Percentiles rank a stretch among this genome's conserved stretches.
Evolutionary conservation across 441 rosid genomes (phyloP).

Genomic region (Croton setiger): DNA sequence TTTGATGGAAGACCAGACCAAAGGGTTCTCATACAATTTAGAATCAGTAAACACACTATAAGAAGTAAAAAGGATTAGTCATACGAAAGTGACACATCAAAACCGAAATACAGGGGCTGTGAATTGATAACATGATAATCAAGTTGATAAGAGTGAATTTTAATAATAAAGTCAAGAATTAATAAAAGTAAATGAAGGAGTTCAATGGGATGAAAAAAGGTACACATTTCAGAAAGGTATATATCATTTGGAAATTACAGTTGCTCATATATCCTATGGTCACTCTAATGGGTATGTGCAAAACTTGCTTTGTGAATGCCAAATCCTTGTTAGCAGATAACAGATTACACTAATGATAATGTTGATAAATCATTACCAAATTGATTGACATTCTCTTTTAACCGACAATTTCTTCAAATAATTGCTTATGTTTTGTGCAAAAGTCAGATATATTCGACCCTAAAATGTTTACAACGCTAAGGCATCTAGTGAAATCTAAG

Average conservation of each 20-base stretch:
- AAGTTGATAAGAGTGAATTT: background rate
- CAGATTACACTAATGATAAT: background rate
- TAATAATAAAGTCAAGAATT: background rate
- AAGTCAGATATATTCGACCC: background rate
- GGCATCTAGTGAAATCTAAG: constrained; percentile 11
- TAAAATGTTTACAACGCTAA: background rate
- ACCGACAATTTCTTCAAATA: background rate
- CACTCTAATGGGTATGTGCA: background rate
- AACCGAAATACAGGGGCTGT: background rate
- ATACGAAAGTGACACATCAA: background rate
- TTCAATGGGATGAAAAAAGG: background rate
- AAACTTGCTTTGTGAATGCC: background rate
- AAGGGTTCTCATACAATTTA: background rate
- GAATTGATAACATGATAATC: background rate
- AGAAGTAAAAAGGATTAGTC: background rate
- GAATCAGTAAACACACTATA: background rate
- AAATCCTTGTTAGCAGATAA: background rate
- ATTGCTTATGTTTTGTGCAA: background rate
- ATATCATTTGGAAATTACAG: background rate
- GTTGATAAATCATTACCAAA: background rate
- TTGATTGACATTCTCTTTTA: background rate
- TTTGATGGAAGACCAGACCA: background rate
- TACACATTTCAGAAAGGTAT: background rate
- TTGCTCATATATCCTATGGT: background rate
- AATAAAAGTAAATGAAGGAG: background rate